Conservation (phyloP, 2,329 filamentous ascomycete species). For the Chrysosphaeria jannelii region DNA sequence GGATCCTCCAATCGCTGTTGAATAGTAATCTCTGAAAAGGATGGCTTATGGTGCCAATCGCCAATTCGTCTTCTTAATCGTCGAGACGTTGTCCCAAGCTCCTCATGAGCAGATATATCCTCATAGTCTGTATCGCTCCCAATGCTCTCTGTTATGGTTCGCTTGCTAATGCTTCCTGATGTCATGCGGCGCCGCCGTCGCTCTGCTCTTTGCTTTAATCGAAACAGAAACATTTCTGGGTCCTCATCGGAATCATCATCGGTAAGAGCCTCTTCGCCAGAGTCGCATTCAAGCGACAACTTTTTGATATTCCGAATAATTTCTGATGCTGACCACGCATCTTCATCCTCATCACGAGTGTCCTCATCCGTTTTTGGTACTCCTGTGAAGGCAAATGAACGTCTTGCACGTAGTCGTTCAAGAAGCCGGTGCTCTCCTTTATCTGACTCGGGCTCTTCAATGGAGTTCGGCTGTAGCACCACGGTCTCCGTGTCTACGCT, state of each 20-base stretch:
- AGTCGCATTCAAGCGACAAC: conserved; percentile 12
- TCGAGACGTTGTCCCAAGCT: conserved; percentile 17
- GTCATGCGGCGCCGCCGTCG: conserved; percentile 16
- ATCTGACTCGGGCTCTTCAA: too few species aligned
- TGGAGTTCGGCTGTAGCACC: too few species aligned
- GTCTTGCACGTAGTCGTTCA: too few species aligned
- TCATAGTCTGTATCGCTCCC: conserved; percentile 18
- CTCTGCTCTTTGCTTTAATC: conserved; percentile 13
- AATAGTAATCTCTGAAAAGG: too few species aligned
- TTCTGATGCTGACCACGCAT: too few species aligned
- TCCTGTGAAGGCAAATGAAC: too few species aligned
- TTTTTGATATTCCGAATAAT: too few species aligned
- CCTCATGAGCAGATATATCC: conserved; percentile 10
- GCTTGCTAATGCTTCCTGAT: conserved; percentile 22
- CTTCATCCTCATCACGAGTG: too few species aligned
- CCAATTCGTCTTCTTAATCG: conserved; percentile 15
- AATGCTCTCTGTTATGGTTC: conserved; percentile 18
- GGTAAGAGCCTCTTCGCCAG: conserved; percentile 10
- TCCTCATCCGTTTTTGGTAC: too few species aligned
- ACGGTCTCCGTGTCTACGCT: too few species aligned
- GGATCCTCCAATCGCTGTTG: conserved; percentile 17
- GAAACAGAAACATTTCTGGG: conserved; percentile 6
- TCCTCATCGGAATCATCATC: conserved; percentile 5
- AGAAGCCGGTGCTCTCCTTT: too few species aligned
- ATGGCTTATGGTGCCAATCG: conserved; percentile 17